These are phyloP conservation scores for Flagelloscypha sp. DNA, from an alignment of 768 basidiomycete genomes.

Conservation along the genomic window DNA sequence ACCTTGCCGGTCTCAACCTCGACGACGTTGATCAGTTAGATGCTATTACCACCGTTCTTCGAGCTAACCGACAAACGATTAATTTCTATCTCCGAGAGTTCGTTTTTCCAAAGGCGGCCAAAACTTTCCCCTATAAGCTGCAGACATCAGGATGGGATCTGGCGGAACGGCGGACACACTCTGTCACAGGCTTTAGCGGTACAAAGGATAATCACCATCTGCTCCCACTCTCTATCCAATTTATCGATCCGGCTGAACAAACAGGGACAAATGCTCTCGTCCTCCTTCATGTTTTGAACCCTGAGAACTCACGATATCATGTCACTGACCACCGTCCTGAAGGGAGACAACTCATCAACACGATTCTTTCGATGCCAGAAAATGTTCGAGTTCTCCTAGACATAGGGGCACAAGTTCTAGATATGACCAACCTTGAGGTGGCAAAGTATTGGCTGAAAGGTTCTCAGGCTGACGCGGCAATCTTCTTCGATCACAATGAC, in stretches of 20 bases:
- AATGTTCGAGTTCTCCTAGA: conserved; percentile 44
- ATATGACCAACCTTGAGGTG: conserved; percentile 35
- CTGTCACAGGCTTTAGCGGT: conserved; percentile 46
- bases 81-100: conserved; percentile 38
- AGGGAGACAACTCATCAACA: conserved; percentile 16
- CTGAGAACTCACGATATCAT: conserved; percentile 34
- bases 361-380: conserved; percentile 25
- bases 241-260: conserved; percentile 30
- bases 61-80: conserved; percentile 27
- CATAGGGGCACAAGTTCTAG: conserved; percentile 50
- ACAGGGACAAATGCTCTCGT: conserved; percentile 41
- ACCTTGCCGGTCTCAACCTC: conserved; percentile 33
- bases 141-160: conserved; percentile 47
- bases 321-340: conserved; percentile 16
- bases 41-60: conserved; percentile 21
- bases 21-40: conserved; percentile 26
- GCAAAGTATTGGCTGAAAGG: conserved; percentile 33
- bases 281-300: conserved; percentile 26
- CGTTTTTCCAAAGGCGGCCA: conserved; percentile 44
- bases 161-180: conserved; percentile 25
- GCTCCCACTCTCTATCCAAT: conserved; percentile 27
- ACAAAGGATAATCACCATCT: conserved; percentile 42
- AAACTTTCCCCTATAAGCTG: conserved; percentile 38
- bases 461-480: too few species aligned
- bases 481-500: conserved; percentile 35